phyloP scores from a whole-genome alignment of 2,329 filamentous ascomycete genomes.

The Gaeumannomyces sp. region DNA sequence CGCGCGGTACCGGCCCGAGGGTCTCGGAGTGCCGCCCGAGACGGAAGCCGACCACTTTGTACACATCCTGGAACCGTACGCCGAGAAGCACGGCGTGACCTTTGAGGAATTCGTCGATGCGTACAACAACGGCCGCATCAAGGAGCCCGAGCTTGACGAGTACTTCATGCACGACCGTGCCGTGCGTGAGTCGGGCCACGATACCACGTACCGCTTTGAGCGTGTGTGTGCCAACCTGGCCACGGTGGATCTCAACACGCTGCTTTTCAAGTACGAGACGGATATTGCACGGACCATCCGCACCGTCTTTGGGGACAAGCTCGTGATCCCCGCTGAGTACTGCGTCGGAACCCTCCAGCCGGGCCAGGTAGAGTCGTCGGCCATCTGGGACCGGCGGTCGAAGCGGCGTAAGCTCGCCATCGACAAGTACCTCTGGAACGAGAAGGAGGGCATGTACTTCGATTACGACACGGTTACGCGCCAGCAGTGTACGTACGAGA shows the following conservation, averaged over 20 bases:
- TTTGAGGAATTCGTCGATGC: conserved; percentile 81
- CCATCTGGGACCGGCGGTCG: conserved; percentile 84
- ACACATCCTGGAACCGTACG: conserved; percentile 75
- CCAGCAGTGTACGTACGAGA: conserved; percentile 78
- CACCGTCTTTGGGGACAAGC: conserved; percentile 72
- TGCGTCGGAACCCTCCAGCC: conserved; percentile 61
- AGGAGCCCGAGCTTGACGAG: conserved; percentile 83
- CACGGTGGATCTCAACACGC: conserved; percentile 89
- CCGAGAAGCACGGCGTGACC: conserved; percentile 73
- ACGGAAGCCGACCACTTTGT: conserved; percentile 84
- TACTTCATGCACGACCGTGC: conserved; percentile 96
- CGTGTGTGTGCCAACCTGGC: conserved; percentile 81
- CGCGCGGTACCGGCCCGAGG: conserved; percentile 77
- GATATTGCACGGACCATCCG: conserved; percentile 87
- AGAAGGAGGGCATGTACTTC: conserved; percentile 91
- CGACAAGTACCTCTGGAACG: conserved; percentile 92
- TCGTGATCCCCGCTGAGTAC: conserved; percentile 79
- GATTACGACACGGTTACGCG: conserved; percentile 88
- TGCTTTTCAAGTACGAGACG: conserved; percentile 94
- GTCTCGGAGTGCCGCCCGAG: conserved; percentile 81
- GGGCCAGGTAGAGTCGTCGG: conserved; percentile 71
- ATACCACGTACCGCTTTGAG: conserved; percentile 91
- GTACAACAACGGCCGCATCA: conserved; percentile 73
- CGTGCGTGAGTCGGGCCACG: conserved; percentile 92
- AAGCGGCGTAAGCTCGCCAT: conserved; percentile 78